These are phyloP conservation scores for Knoxia roxburghii DNA, from an alignment of 257 asterid genomes.

Conservation along the genomic window DNA sequence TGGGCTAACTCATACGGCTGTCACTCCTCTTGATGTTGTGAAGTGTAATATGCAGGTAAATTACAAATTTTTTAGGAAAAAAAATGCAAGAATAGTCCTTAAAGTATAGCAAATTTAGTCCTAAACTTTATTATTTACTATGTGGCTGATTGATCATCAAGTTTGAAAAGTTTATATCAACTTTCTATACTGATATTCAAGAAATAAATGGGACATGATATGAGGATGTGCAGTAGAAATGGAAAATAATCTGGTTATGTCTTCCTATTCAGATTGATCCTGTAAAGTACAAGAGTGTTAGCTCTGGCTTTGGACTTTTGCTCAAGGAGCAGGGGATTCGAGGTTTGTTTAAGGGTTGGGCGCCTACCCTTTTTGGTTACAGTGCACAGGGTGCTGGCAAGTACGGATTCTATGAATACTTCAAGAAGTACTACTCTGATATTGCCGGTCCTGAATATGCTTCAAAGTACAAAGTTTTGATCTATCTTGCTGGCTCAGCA, in stretches of 20 bases:
- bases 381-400: slow-evolving; percentile 86
- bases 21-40: slow-evolving; percentile 83
- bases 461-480: slow-evolving; percentile 68
- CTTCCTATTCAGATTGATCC: slow-evolving; percentile 57
- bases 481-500: slow-evolving; percentile 81
- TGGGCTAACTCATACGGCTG: slow-evolving; percentile 75
- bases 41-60: slow-evolving; percentile 98
- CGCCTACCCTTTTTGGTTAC: slow-evolving; percentile 74
- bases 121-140: no score
- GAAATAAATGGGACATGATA: no score
- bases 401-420: slow-evolving; percentile 65
- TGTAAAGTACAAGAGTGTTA: slow-evolving; percentile 59
- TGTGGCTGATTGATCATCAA: no score
- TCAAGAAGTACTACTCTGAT: slow-evolving; percentile 76
- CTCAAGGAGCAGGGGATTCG: slow-evolving; percentile 63
- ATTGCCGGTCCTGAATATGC: slow-evolving; percentile 73
- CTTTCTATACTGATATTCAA: no score
- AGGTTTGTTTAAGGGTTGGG: slow-evolving; percentile 84
- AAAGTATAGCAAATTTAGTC: no score
- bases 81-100: no score
- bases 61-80: no score
- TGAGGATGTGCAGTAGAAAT: no score
- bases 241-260: neutral
- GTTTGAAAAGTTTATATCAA: no score
- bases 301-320: slow-evolving; percentile 58